Conservation (phyloP, 805 yeast species). For the Nakazawaea siamensis region DNA sequence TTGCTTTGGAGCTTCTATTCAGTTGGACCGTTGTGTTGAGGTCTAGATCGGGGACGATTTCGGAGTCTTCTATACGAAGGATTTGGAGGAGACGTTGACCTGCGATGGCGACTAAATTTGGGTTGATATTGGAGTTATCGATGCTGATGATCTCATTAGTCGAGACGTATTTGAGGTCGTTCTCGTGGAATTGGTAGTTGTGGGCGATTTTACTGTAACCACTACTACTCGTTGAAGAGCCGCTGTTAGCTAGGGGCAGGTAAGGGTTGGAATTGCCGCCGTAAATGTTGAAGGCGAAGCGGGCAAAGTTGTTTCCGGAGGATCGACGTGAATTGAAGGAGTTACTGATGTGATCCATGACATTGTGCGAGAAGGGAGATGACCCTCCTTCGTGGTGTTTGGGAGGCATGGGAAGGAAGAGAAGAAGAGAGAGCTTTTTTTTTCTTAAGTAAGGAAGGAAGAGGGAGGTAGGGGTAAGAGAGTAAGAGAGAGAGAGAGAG, state of each 20-base stretch:
- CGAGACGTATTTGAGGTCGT: conserved; percentile 21
- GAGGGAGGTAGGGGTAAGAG: too few relatives aligned
- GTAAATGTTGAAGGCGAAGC: conserved; percentile 54
- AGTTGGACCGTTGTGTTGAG: conserved; percentile 19
- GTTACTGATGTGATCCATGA: conserved; percentile 10
- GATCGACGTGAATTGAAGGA: conserved; percentile 18
- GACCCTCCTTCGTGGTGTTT: not conserved
- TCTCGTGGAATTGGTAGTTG: conserved; percentile 15
- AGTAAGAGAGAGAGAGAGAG: too few relatives aligned
- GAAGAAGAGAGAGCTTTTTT: too few relatives aligned
- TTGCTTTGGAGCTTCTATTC: conserved; percentile 26
- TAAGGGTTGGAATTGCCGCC: conserved; percentile 24
- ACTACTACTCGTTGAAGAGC: conserved; percentile 12
- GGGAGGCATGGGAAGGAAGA: too few relatives aligned
- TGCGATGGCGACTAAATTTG: conserved; percentile 29
- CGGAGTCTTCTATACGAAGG: conserved; percentile 23
- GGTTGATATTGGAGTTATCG: conserved; percentile 25
- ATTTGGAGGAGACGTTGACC: conserved; percentile 34
- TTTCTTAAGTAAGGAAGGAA: too few relatives aligned
- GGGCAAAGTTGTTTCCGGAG: conserved; percentile 31
- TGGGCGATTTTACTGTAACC: conserved; percentile 17
- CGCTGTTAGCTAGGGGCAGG: conserved; percentile 11
- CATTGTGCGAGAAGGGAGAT: conserved; percentile 8
- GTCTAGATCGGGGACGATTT: conserved; percentile 26
- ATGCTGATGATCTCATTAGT: conserved; percentile 25